Percentiles rank a stretch among this genome's conserved stretches.
These are phyloP conservation scores for Elongisporangium undulatum DNA, from an alignment of 352 stramenopile genomes.

Conservation along the genomic window DNA sequence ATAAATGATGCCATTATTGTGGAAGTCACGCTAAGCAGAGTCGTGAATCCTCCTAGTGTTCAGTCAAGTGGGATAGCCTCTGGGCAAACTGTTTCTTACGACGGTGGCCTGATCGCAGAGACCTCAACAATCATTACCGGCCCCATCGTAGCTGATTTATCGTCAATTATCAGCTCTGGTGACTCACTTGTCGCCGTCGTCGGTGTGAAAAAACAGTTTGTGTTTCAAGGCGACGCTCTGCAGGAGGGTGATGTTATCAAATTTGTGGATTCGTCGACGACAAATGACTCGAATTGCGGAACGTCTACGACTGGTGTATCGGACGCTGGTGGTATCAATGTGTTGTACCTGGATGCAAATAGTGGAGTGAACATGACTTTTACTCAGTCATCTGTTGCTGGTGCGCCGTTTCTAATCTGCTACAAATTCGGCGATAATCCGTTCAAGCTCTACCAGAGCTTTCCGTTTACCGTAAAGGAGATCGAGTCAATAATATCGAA, in stretches of 20 bases:
- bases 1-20: constrained; percentile 33
- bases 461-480: constrained; percentile 54
- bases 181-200: constrained; percentile 48
- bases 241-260: constrained; percentile 44
- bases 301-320: constrained; percentile 28
- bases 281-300: constrained; percentile 51
- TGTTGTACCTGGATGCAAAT: constrained; percentile 17
- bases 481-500: constrained; percentile 23
- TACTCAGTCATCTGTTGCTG: constrained; percentile 31
- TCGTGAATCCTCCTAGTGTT: constrained; percentile 42
- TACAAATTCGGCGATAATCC: constrained; percentile 72
- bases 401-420: constrained; percentile 41
- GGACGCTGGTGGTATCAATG: constrained; percentile 39
- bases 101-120: constrained; percentile 45
- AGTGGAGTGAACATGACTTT: constrained; percentile 30
- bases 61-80: constrained; percentile 19
- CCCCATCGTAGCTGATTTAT: constrained; percentile 31
- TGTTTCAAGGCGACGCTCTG: constrained; percentile 38
- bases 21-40: constrained; percentile 25
- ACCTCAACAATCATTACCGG: constrained; percentile 23
- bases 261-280: constrained; percentile 55
- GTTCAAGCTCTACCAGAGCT: constrained; percentile 49
- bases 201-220: constrained; percentile 40
- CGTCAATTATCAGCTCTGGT: constrained; percentile 27
- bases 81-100: constrained; percentile 22